phyloP scores from a whole-genome alignment of 768 basidiomycete species.

The Myochromella boudieri region DNA sequence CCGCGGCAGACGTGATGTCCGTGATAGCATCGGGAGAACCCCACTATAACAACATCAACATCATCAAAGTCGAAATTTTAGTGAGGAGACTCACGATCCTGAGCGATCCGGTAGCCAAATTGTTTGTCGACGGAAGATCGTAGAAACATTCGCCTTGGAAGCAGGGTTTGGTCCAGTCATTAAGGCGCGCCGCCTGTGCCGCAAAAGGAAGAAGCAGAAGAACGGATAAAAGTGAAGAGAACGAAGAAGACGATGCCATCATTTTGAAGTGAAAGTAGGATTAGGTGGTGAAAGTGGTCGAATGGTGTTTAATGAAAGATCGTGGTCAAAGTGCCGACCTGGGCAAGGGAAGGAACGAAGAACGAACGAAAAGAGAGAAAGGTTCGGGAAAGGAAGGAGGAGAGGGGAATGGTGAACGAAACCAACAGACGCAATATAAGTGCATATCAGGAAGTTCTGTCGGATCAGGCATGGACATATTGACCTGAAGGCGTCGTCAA shows the following conservation, averaged over 20 bases:
- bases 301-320: background rate
- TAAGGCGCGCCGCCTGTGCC: conserved; percentile 13
- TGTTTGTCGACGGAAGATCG: conserved; percentile 26
- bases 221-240: background rate
- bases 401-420: background rate
- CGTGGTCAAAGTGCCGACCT: conserved; percentile 8
- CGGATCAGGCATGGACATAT: no score
- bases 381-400: background rate
- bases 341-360: conserved; percentile 7
- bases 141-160: conserved; percentile 38
- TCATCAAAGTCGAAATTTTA: background rate
- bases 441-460: background rate
- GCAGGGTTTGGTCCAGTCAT: conserved; percentile 42
- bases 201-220: conserved; percentile 2
- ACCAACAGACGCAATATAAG: background rate
- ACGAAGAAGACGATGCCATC: background rate
- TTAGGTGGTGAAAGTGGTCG: background rate
- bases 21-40: conserved; percentile 32
- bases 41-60: conserved; percentile 26
- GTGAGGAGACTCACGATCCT: conserved; percentile 29
- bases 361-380: background rate
- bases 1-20: conserved; percentile 45
- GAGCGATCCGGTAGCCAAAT: conserved; percentile 33
- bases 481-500: no score
- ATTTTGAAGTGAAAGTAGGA: background rate